Base-by-base conservation (phyloP, 179 eudicot genomes). In the Beta macrorhiza region DNA sequence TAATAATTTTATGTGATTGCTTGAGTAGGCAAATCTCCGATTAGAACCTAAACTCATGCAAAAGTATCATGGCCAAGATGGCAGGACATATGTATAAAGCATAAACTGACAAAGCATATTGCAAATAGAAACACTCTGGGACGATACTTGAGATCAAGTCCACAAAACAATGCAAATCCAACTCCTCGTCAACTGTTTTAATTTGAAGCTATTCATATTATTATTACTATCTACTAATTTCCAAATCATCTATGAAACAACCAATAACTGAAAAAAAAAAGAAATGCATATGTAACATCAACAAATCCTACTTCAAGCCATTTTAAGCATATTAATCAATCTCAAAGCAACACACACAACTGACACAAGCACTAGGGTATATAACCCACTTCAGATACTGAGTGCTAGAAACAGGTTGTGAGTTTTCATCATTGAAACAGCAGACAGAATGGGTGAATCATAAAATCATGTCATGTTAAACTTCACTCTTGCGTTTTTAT, bases 11-110 rank as follows among this genome's bases (percentile, higher is more conserved):
- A 2, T 22, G 42, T 25, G 69, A 19, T 59, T n/a, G 10, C 4
- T 79, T 20, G 25, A 64, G 42, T 42, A 42, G 69, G 56, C 67
- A 58, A 58, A 71, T 1, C 68, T 79, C 58, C 75, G 58, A 57
- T 5, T 19, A 37, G 20, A 42, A 16, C 52, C 51, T 19, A 62
- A 29, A 8, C 7, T 62, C 67, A 20, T 62, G 32, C 67, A 62
- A 53, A 65, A 42, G 63, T 20, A 80, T 72, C 65, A 52, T 4
- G 32, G 29, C 15, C 10, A 17, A 10, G 61, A 62, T 10, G 59
- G 25, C 22, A n/a, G 49, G 70, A 0, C 12, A 20, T 37, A 76
- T 3, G 53, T 29, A 29, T 29, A 29, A 0, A 29, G 32, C 1
- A 0, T 29, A 67, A 47, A 47, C 62, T n/a, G 56, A 55, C 29